Evolutionary conservation across 805 yeast species (phyloP).

Genomic region (Cyberlindnera misumaiensis): DNA sequence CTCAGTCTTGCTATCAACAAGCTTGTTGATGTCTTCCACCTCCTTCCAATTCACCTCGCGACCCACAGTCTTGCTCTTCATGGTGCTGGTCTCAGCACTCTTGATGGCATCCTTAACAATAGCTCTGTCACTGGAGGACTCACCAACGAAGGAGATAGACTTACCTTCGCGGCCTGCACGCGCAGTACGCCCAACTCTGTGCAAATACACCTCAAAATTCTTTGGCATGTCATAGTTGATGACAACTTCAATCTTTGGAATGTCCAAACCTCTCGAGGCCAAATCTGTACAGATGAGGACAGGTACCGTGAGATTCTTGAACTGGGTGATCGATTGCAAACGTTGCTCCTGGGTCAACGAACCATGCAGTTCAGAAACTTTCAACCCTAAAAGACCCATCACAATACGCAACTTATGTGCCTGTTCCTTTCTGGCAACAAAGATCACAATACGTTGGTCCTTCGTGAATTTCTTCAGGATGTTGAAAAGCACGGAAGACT

Average conservation of each 20-base stretch:
- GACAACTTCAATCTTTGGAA: constrained; percentile 93
- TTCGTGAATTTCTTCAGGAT: constrained; percentile 63
- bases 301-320: constrained; percentile 78
- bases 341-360: constrained; percentile 90
- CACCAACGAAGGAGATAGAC: constrained; percentile 92
- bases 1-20: constrained; percentile 53
- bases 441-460: constrained; percentile 71
- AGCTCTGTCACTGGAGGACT: constrained; percentile 73
- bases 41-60: constrained; percentile 87
- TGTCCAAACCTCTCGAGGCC: constrained; percentile 99
- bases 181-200: constrained; percentile 98
- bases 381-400: constrained; percentile 67
- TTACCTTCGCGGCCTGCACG: constrained; percentile 97
- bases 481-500: constrained; percentile 76
- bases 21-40: constrained; percentile 59
- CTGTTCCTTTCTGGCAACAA: constrained; percentile 84
- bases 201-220: constrained; percentile 82
- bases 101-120: constrained; percentile 90
- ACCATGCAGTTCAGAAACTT: constrained; percentile 78
- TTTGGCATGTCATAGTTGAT: constrained; percentile 96
- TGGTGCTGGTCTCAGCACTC: constrained; percentile 42
- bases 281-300: constrained; percentile 92
- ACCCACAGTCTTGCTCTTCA: constrained; percentile 64
- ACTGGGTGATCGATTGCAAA: constrained; percentile 71
- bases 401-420: constrained; percentile 82